A percentile compares a stretch with the other conserved stretches of the same genome.
These are phyloP conservation scores for Monosporascus sp. DNA, from an alignment of 2,329 filamentous ascomycete species.

Conservation along the genomic window DNA sequence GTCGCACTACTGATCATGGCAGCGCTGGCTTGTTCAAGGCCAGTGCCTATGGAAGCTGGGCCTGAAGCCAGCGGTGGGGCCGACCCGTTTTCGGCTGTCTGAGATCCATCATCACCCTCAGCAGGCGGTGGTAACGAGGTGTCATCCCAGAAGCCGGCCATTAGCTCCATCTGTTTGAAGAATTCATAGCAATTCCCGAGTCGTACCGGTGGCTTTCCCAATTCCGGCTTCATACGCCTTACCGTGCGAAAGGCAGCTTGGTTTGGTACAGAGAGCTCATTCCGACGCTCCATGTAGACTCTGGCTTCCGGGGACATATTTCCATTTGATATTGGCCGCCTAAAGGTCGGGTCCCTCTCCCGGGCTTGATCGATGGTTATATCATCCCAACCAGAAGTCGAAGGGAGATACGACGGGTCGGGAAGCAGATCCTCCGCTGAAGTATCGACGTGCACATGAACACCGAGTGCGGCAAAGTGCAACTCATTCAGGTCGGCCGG, in stretches of 20 bases:
- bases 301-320: conserved; percentile 51
- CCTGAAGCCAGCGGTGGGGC: conserved; percentile 6
- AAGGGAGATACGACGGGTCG: conserved; percentile 46
- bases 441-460: conserved; percentile 49
- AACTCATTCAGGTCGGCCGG: conserved; percentile 41
- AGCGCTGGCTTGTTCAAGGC: conserved; percentile 13
- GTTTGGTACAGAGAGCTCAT: conserved; percentile 52
- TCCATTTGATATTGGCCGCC: conserved; percentile 45
- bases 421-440: conserved; percentile 47
- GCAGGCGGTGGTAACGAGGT: conserved; percentile 35
- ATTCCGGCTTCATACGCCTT: conserved; percentile 49
- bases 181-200: conserved; percentile 63
- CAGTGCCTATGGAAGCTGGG: conserved; percentile 8
- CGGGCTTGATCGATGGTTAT: conserved; percentile 45
- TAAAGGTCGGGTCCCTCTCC: conserved; percentile 43
- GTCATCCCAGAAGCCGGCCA: conserved; percentile 59
- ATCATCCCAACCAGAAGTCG: conserved; percentile 47
- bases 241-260: conserved; percentile 57
- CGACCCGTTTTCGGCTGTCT: conserved; percentile 2
- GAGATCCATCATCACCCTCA: conserved; percentile 2
- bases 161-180: conserved; percentile 55
- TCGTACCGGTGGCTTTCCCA: conserved; percentile 48
- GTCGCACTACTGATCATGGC: conserved; percentile 8
- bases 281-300: conserved; percentile 52
- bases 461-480: conserved; percentile 53